These are phyloP conservation scores for Paspalum notatum DNA, from an alignment of 176 grass and related monocot species.

Conservation along the genomic window DNA sequence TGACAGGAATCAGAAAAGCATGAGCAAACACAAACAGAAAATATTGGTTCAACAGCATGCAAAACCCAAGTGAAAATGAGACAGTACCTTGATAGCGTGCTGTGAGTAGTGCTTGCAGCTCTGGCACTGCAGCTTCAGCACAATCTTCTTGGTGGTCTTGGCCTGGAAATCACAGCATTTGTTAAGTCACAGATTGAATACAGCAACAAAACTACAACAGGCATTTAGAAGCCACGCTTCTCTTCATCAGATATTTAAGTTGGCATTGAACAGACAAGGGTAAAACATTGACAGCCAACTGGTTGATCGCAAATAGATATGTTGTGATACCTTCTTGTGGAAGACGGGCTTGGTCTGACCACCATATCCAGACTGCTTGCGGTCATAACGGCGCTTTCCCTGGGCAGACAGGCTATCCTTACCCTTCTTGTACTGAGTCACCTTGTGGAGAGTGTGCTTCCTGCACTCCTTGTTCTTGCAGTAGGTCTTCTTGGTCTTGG, in stretches of 20 bases:
- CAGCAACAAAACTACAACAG: neutral
- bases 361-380: slow-evolving; percentile 91
- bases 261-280: neutral
- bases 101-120: slow-evolving; percentile 90
- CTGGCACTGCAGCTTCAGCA: slow-evolving; percentile 89
- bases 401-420: slow-evolving; percentile 86
- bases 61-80: neutral
- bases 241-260: neutral
- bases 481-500: slow-evolving; percentile 94
- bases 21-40: slow-evolving; percentile 6
- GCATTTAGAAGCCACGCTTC: neutral
- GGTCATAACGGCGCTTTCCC: slow-evolving; percentile 90
- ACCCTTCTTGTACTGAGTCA: slow-evolving; percentile 93
- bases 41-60: neutral
- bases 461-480: slow-evolving; percentile 94
- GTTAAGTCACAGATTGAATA: neutral
- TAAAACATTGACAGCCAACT: neutral
- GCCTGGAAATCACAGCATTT: slow-evolving; percentile 48
- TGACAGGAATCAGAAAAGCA: neutral
- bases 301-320: neutral
- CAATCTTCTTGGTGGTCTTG: slow-evolving; percentile 95
- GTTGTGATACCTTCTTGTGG: slow-evolving; percentile 77
- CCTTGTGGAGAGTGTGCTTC: slow-evolving; percentile 96
- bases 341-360: slow-evolving; percentile 93
- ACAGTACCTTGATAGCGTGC: slow-evolving; percentile 64